These are phyloP conservation scores for Saccharomyces hybrid DNA, from an alignment of 1,139 yeast species.

Conservation along the genomic window DNA sequence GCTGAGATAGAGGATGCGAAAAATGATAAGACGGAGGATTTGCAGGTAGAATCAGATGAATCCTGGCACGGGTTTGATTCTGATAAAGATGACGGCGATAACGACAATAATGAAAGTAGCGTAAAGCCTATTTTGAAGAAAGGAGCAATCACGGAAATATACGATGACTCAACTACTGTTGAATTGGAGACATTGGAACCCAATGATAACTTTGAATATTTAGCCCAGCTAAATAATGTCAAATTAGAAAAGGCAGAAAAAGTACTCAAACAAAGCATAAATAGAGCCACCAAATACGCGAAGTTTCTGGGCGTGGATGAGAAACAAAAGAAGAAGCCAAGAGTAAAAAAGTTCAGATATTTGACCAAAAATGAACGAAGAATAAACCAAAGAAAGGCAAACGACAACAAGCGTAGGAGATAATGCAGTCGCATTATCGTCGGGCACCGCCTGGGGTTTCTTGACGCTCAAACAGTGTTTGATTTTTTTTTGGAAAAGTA, in stretches of 20 bases:
- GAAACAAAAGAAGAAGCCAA: slow-evolving; percentile 35
- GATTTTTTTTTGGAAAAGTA: not conserved
- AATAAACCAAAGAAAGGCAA: slow-evolving; percentile 53
- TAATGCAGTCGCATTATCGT: slow-evolving; percentile 3
- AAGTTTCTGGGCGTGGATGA: slow-evolving; percentile 44
- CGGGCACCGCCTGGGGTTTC: not conserved
- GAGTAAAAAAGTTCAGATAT: slow-evolving; percentile 81
- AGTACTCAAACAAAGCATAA: slow-evolving; percentile 55
- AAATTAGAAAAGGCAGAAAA: slow-evolving; percentile 52
- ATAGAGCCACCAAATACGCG: slow-evolving; percentile 68
- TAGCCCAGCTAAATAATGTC: slow-evolving; percentile 58
- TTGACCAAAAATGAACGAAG: slow-evolving; percentile 72
- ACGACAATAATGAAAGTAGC: slow-evolving; percentile 19
- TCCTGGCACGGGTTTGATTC: slow-evolving; percentile 38
- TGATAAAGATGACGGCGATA: slow-evolving; percentile 16
- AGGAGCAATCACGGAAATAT: slow-evolving; percentile 28
- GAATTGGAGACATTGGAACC: slow-evolving; percentile 57
- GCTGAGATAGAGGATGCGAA: slow-evolving; percentile 27
- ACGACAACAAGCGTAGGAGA: slow-evolving; percentile 32
- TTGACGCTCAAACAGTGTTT: not conserved
- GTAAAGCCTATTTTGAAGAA: slow-evolving; percentile 38
- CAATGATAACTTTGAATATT: slow-evolving; percentile 41
- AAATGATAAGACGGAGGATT: slow-evolving; percentile 2
- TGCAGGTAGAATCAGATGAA: slow-evolving; percentile 13
- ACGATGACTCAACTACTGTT: slow-evolving; percentile 41